A percentile compares a stretch with the other conserved stretches of the same genome.
Conservation (phyloP, 139 green algal species). For the Chlorella sp. region DNA sequence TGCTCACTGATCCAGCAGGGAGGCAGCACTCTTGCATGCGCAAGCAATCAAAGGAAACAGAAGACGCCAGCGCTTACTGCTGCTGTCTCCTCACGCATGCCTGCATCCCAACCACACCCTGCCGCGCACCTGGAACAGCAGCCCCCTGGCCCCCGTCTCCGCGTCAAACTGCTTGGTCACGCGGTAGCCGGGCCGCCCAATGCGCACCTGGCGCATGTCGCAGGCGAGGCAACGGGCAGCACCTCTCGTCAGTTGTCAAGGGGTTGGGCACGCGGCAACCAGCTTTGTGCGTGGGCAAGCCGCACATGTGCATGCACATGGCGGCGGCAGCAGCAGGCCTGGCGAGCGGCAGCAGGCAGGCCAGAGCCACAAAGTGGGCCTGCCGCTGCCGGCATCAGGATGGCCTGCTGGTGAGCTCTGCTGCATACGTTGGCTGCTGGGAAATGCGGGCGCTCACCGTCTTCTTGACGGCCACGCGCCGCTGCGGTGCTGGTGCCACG, state of each 20-base stretch:
- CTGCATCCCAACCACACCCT: too few relatives aligned
- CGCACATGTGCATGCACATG: too few relatives aligned
- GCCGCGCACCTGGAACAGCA: slow-evolving; percentile 95
- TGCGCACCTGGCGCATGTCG: slow-evolving; percentile 41
- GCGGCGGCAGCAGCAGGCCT: too few relatives aligned
- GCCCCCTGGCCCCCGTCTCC: slow-evolving; percentile 73
- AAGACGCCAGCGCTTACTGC: too few relatives aligned
- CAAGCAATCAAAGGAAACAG: neutral
- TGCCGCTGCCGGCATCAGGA: too few relatives aligned
- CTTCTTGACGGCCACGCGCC: slow-evolving; percentile 72
- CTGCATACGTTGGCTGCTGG: too few relatives aligned
- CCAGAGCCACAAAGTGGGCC: too few relatives aligned
- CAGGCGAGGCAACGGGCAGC: neutral
- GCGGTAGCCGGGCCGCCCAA: slow-evolving; percentile 96
- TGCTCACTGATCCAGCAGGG: neutral
- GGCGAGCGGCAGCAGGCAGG: too few relatives aligned
- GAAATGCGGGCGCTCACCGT: slow-evolving; percentile 70
- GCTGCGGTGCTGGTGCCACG: slow-evolving; percentile 70
- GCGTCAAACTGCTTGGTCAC: slow-evolving; percentile 98
- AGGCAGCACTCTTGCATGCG: neutral
- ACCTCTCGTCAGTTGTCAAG: too few relatives aligned
- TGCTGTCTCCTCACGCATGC: neutral
- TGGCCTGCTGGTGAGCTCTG: neutral
- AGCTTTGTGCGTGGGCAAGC: too few relatives aligned
- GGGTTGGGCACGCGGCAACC: too few relatives aligned